These are phyloP conservation scores for Suhomyces prunicola DNA, from an alignment of 805 yeast genomes.

Conservation along the genomic window DNA sequence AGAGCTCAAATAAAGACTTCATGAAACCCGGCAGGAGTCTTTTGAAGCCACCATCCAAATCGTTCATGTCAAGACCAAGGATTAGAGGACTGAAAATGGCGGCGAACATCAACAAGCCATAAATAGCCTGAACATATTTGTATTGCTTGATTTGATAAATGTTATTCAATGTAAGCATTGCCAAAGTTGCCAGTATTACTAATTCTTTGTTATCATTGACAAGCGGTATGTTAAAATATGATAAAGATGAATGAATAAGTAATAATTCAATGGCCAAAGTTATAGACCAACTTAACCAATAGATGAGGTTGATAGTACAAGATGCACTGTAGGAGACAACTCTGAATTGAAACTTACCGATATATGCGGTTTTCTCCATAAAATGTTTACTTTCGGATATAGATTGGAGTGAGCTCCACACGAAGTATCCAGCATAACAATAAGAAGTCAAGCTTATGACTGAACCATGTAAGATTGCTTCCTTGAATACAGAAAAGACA, in stretches of 20 bases:
- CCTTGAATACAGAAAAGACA: conserved; percentile 27
- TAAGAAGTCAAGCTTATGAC: conserved; percentile 18
- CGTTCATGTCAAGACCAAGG: neutral
- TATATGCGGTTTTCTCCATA: conserved; percentile 32
- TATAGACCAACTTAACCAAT: conserved; percentile 28
- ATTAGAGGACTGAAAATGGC: neutral
- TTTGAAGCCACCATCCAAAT: neutral
- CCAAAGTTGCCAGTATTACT: conserved; percentile 27
- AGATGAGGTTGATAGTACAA: conserved; percentile 30
- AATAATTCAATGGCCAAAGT: conserved; percentile 28
- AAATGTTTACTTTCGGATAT: conserved; percentile 37
- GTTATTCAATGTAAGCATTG: conserved; percentile 25
- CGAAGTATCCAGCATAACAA: conserved; percentile 25
- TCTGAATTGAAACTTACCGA: conserved; percentile 31
- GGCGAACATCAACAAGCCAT: neutral
- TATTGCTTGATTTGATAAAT: conserved; percentile 40
- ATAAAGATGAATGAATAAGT: conserved; percentile 15
- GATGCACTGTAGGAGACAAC: conserved; percentile 36
- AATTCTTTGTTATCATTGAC: conserved; percentile 27
- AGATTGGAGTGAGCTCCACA: conserved; percentile 34
- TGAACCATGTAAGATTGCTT: conserved; percentile 31
- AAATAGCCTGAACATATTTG: neutral
- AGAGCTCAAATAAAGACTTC: neutral
- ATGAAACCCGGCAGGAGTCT: neutral
- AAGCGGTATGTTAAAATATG: conserved; percentile 22